Conservation (phyloP, 495 filamentous ascomycete genomes). For the Xylaria longipes region DNA sequence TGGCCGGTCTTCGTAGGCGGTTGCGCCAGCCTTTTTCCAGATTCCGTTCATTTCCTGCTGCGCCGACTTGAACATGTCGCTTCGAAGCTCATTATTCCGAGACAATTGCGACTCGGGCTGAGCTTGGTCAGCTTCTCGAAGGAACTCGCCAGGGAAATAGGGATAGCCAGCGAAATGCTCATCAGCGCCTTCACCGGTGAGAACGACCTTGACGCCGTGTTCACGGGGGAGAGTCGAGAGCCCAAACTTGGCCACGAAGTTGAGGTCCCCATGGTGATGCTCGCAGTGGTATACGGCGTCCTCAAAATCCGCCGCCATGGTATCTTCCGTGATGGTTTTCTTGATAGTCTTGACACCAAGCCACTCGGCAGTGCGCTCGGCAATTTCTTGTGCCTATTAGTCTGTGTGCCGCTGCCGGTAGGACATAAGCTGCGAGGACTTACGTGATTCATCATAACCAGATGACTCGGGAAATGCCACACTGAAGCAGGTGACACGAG, state of each 20-base stretch:
- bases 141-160: slow-evolving; percentile 47
- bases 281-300: slow-evolving; percentile 59
- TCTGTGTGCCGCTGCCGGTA: neutral
- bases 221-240: slow-evolving; percentile 51
- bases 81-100: neutral
- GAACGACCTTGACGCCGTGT: slow-evolving; percentile 55
- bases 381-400: slow-evolving; percentile 44
- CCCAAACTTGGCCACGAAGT: slow-evolving; percentile 54
- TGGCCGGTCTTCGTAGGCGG: neutral
- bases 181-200: slow-evolving; percentile 42
- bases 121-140: slow-evolving; percentile 53
- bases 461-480: slow-evolving; percentile 54
- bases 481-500: slow-evolving; percentile 49
- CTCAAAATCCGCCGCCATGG: slow-evolving; percentile 52
- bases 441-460: slow-evolving; percentile 56
- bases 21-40: neutral
- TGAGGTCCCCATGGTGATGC: slow-evolving; percentile 52
- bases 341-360: slow-evolving; percentile 55
- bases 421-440: neutral
- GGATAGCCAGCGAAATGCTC: slow-evolving; percentile 52
- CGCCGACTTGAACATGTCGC: neutral
- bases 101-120: slow-evolving; percentile 34
- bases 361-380: slow-evolving; percentile 56
- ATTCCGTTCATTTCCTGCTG: neutral
- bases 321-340: slow-evolving; percentile 52